Evolutionary conservation across 2,329 filamentous ascomycete genomes (phyloP).

Genomic region (Cladosporium sp.): DNA sequence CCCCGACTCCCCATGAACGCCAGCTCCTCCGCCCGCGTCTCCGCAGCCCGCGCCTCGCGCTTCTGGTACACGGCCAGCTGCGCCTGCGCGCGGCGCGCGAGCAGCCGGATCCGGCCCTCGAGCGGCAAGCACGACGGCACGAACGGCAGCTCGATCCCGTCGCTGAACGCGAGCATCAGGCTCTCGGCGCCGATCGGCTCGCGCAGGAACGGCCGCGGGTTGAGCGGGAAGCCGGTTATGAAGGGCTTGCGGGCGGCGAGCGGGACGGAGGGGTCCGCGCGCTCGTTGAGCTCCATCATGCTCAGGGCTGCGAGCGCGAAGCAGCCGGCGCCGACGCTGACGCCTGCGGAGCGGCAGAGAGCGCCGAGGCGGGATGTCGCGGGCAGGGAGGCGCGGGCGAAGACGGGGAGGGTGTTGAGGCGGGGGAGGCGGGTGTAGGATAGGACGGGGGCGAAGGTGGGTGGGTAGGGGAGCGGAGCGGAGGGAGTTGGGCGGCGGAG

Average conservation of each 20-base stretch:
- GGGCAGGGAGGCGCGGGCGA: slow-evolving; percentile 26
- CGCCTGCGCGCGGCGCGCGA: slow-evolving; percentile 37
- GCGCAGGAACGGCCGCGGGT: slow-evolving; percentile 39
- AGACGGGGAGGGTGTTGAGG: slow-evolving; percentile 31
- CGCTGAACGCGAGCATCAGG: slow-evolving; percentile 44
- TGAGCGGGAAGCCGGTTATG: slow-evolving; percentile 42
- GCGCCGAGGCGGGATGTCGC: slow-evolving; percentile 33
- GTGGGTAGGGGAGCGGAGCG: slow-evolving; percentile 22
- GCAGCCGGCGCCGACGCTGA: slow-evolving; percentile 39
- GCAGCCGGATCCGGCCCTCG: slow-evolving; percentile 33
- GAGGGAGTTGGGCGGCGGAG: slow-evolving; percentile 16
- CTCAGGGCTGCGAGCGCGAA: slow-evolving; percentile 41
- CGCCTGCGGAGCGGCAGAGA: slow-evolving; percentile 33
- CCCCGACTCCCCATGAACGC: slow-evolving; percentile 32
- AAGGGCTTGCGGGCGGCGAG: slow-evolving; percentile 32
- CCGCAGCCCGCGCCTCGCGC: slow-evolving; percentile 18
- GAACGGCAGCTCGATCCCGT: slow-evolving; percentile 42
- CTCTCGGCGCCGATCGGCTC: slow-evolving; percentile 34
- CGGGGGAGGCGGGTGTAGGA: slow-evolving; percentile 35
- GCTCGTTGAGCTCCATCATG: slow-evolving; percentile 42
- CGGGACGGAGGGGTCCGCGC: slow-evolving; percentile 24
- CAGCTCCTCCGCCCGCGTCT: slow-evolving; percentile 15
- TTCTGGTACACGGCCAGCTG: slow-evolving; percentile 42
- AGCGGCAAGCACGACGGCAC: slow-evolving; percentile 31
- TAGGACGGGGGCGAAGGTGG: slow-evolving; percentile 32